Evolutionary conservation across 495 filamentous ascomycete genomes (phyloP).

Genomic region (Hypomontagnella monticulosa): DNA sequence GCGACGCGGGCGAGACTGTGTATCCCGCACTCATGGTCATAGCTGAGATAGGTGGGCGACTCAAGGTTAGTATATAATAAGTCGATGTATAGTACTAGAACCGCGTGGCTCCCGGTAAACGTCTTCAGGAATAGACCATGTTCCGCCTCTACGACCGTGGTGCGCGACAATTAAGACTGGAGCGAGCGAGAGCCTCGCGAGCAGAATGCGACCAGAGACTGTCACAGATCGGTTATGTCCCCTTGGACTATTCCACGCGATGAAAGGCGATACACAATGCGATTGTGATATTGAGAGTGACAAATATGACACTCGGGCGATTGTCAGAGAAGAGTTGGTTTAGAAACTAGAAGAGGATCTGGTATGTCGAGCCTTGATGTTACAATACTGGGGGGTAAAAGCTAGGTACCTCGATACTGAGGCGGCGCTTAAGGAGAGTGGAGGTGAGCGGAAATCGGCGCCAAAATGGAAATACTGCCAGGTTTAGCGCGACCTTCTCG

Average conservation of each 20-base stretch:
- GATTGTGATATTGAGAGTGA: conserved; percentile 13
- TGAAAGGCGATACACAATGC: conserved; percentile 5
- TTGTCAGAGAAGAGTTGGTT: conserved; percentile 28
- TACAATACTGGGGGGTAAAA: conserved; percentile 22
- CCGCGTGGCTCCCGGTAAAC: conserved; percentile 29
- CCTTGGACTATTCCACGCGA: conserved; percentile 17
- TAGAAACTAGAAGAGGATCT: conserved; percentile 24
- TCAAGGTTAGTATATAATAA: conserved; percentile 40
- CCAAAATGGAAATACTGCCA: conserved; percentile 44
- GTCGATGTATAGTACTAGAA: conserved; percentile 30
- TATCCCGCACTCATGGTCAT: conserved; percentile 47
- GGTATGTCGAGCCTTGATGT: conserved; percentile 22
- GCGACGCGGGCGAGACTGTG: conserved; percentile 47
- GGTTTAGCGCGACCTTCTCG: conserved; percentile 21
- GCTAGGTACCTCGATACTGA: conserved; percentile 32
- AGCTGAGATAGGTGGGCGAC: conserved; percentile 30
- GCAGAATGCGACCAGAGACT: conserved; percentile 23
- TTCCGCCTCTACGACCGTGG: conserved; percentile 24
- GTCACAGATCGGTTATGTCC: conserved; percentile 19
- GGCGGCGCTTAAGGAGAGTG: conserved; percentile 43
- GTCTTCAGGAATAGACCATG: conserved; percentile 38
- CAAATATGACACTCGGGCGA: conserved; percentile 19
- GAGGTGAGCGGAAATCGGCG: conserved; percentile 27
- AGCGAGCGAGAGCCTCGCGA: conserved; percentile 35
- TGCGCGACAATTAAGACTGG: conserved; percentile 13